These are phyloP conservation scores for Agaricus blazei DNA, from an alignment of 768 basidiomycete species.

Conservation along the genomic window DNA sequence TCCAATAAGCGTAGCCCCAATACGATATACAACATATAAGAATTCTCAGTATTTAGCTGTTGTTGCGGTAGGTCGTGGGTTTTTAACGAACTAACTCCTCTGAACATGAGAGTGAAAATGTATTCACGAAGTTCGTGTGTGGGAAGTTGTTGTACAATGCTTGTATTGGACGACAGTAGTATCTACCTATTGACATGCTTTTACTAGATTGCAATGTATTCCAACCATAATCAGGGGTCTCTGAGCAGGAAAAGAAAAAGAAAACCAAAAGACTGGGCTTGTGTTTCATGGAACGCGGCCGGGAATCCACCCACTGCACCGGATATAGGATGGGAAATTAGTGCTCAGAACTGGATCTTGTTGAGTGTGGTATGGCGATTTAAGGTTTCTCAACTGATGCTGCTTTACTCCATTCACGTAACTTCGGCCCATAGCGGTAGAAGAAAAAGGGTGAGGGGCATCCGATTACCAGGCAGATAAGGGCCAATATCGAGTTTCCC, in stretches of 20 bases:
- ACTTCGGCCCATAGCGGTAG: conserved; percentile 31
- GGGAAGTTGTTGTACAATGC: no score
- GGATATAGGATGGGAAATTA: not conserved
- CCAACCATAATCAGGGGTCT: no score
- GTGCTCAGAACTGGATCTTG: not conserved
- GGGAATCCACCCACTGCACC: not conserved
- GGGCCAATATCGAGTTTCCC: conserved; percentile 52
- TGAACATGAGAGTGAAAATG: no score
- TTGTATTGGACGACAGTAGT: no score
- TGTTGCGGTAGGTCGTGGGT: no score
- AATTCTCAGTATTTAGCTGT: no score
- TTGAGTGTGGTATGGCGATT: not conserved
- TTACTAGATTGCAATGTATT: no score
- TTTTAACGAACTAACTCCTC: no score
- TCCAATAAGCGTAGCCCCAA: no score
- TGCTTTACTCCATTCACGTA: conserved; percentile 32
- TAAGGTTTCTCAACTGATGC: conserved; percentile 25
- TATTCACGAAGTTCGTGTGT: no score
- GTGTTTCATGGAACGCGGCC: not conserved
- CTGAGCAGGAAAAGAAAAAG: not conserved
- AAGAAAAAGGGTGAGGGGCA: conserved; percentile 44
- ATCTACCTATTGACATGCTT: no score
- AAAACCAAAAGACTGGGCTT: conserved; percentile 1
- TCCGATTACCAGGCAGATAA: conserved; percentile 44
- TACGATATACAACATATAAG: no score